Percentiles rank a stretch among this genome's conserved stretches.
These are phyloP conservation scores for Amauroascus niger DNA, from an alignment of 2,329 filamentous ascomycete genomes.

Conservation along the genomic window DNA sequence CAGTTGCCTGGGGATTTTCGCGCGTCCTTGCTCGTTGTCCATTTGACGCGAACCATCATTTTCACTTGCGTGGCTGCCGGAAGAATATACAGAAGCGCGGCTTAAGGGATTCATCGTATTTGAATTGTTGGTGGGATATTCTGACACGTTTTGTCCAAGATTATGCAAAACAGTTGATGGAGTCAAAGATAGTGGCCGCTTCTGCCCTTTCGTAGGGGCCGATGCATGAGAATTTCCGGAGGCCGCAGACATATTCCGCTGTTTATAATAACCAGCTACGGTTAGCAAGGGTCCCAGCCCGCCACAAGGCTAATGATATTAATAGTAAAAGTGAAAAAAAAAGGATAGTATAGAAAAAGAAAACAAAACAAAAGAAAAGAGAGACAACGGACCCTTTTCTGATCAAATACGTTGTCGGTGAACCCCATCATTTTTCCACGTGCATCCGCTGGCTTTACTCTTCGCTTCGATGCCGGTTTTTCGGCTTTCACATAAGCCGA, in stretches of 20 bases:
- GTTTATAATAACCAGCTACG: neutral
- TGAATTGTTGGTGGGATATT: neutral
- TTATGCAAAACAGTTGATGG: neutral
- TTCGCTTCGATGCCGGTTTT: constrained; percentile 26
- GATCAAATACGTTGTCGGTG: constrained; percentile 32
- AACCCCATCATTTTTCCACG: constrained; percentile 29
- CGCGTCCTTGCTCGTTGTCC: neutral
- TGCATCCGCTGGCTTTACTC: constrained; percentile 27
- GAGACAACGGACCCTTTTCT: constrained; percentile 23
- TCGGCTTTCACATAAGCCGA: constrained; percentile 28
- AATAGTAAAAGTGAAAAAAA: neutral
- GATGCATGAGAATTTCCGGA: constrained; percentile 10
- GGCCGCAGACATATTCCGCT: constrained; percentile 14
- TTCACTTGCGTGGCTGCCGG: neutral
- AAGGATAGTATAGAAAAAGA: neutral
- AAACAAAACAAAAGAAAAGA: neutral
- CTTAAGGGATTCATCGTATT: neutral
- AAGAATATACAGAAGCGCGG: neutral
- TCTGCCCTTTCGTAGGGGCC: constrained; percentile 9
- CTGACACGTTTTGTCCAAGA: neutral
- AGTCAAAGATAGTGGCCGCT: constrained; percentile 11
- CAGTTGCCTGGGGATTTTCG: neutral
- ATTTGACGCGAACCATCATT: neutral
- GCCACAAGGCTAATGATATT: neutral
- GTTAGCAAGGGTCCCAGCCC: neutral